Evolutionary conservation across 2,329 filamentous ascomycete genomes (phyloP).

Genomic region (Aspergillus melleus): DNA sequence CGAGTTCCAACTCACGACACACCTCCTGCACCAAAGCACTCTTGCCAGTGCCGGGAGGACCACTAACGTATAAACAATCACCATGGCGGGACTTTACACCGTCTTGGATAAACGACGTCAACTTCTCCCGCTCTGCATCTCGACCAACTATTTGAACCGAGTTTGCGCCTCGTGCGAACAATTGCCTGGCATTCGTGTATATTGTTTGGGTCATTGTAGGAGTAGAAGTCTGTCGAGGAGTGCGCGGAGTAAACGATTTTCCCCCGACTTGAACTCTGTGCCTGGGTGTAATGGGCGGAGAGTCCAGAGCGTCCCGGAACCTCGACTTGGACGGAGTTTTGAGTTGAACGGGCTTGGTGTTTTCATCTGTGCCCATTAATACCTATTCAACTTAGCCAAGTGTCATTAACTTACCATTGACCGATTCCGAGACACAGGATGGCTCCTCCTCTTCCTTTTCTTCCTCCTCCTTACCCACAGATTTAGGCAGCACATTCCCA

Average conservation of each 20-base stretch:
- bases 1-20: constrained; percentile 58
- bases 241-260: constrained; percentile 73
- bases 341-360: constrained; percentile 40
- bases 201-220: constrained; percentile 65
- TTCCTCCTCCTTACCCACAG: constrained; percentile 44
- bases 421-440: constrained; percentile 37
- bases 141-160: constrained; percentile 76
- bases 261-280: constrained; percentile 78
- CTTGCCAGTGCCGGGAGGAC: constrained; percentile 94
- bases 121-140: constrained; percentile 65
- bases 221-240: constrained; percentile 73
- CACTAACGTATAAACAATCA: constrained; percentile 91
- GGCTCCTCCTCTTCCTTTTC: constrained; percentile 23
- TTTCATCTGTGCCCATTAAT: constrained; percentile 43
- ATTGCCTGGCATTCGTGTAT: constrained; percentile 82
- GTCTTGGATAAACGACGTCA: constrained; percentile 68
- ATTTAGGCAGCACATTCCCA: constrained; percentile 49
- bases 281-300: constrained; percentile 73
- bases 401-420: constrained; percentile 32
- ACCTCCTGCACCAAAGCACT: constrained; percentile 88
- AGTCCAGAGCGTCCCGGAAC: constrained; percentile 72
- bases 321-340: constrained; percentile 57
- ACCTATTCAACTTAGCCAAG: neutral
- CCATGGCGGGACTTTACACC: constrained; percentile 61
- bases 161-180: constrained; percentile 78